Percentiles rank a stretch among this genome's conserved stretches.
These are phyloP conservation scores for Pseudogymnoascus sp. DNA, from an alignment of 2,329 filamentous ascomycete genomes.

Conservation along the genomic window DNA sequence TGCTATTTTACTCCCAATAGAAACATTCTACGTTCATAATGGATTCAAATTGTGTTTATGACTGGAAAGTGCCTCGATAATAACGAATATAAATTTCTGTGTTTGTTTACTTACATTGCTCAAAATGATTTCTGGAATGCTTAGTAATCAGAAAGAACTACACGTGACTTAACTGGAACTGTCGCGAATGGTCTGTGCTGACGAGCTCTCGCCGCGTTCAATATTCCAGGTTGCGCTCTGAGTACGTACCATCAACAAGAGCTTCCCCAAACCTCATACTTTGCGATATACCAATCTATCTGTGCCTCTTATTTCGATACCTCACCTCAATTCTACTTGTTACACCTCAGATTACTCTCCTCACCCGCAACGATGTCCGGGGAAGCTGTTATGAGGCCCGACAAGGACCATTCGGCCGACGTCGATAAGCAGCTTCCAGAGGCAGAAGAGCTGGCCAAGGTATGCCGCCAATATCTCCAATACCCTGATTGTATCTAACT, in stretches of 20 bases:
- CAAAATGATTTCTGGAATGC: background rate
- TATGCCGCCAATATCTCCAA: conserved; percentile 31
- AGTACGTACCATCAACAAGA: conserved; percentile 7
- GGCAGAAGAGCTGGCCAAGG: conserved; percentile 82
- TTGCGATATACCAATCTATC: background rate
- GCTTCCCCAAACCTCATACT: background rate
- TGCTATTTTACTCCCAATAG: no score
- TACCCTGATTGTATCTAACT: conserved; percentile 15
- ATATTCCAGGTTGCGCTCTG: conserved; percentile 9
- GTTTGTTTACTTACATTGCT: background rate
- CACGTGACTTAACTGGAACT: background rate
- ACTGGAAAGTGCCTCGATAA: background rate
- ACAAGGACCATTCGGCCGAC: conserved; percentile 98
- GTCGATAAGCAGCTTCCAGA: conserved; percentile 86
- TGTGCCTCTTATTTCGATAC: background rate
- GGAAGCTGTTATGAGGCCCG: conserved; percentile 45
- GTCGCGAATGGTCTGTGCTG: conserved; percentile 9
- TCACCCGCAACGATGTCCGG: conserved; percentile 25
- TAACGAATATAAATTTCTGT: background rate
- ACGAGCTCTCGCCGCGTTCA: conserved; percentile 5
- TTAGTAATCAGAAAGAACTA: background rate
- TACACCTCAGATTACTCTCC: conserved; percentile 4
- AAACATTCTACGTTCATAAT: no score
- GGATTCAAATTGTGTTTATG: background rate
- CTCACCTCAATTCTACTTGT: background rate